Evolutionary conservation across 805 yeast genomes (phyloP).

Genomic region (Suhomyces faveliae): DNA sequence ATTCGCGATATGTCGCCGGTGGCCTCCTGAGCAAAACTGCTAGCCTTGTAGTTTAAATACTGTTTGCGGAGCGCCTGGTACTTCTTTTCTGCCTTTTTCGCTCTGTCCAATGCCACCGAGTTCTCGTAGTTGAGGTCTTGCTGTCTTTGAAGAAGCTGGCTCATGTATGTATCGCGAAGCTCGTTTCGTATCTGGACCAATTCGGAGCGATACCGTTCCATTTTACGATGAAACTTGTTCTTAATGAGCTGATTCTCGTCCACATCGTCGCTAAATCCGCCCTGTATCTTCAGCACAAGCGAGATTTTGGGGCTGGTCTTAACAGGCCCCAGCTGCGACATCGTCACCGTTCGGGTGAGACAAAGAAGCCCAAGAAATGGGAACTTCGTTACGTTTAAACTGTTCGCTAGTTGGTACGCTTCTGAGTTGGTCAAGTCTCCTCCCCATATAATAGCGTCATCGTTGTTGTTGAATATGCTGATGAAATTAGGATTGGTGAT

Average conservation of each 20-base stretch:
- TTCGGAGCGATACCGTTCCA: conserved; percentile 59
- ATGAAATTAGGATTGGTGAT: conserved; percentile 52
- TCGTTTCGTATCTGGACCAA: conserved; percentile 62
- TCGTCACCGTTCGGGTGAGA: conserved; percentile 53
- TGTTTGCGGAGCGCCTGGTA: conserved; percentile 36
- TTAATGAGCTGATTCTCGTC: conserved; percentile 32
- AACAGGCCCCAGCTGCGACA: conserved; percentile 57
- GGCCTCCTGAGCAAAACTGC: conserved; percentile 23
- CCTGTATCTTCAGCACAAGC: conserved; percentile 62
- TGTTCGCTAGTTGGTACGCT: conserved; percentile 77
- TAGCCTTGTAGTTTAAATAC: conserved; percentile 29
- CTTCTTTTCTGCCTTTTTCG: conserved; percentile 36
- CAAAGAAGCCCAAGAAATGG: conserved; percentile 84
- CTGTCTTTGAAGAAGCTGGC: conserved; percentile 58
- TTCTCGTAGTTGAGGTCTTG: conserved; percentile 78
- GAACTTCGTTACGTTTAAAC: conserved; percentile 64
- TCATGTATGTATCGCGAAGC: conserved; percentile 56
- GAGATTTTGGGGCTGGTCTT: conserved; percentile 57
- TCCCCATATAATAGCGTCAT: conserved; percentile 75
- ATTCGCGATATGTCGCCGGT: conserved; percentile 49
- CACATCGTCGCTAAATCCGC: conserved; percentile 47
- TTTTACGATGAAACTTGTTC: conserved; percentile 42
- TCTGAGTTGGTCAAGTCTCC: conserved; percentile 82
- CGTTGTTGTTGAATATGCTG: conserved; percentile 34
- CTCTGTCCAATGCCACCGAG: conserved; percentile 66